Evolutionary conservation across 352 stramenopile species (phyloP), one percentile per base, ranked within the genome.

Genomic region (Globisporangium camurandrum): DNA sequence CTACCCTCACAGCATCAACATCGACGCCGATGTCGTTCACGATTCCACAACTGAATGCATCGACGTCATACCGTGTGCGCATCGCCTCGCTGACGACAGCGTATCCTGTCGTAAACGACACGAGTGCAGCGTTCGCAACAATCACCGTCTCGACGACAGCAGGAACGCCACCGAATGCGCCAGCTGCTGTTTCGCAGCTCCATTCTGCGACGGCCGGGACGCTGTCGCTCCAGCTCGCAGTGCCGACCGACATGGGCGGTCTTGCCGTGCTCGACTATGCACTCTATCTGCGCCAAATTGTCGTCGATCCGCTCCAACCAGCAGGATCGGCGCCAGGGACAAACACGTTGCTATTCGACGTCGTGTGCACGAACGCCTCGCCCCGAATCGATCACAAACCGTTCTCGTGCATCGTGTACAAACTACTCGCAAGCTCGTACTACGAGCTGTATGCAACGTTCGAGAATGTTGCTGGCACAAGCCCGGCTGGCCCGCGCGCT

Each of bases 381-480:
- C 37, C 46, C 2, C 20, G 46, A 16, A 22, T 46, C 4, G 34
- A 27, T 8, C 17, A 28, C n/a, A 30, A n/a, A 5, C 46, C n/a
- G 5, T 27, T 26, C 2, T 61, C 38, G 5, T 87, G 75, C 40
- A 67, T 39, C 1, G 54, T 66, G 7, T 76, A 63, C 40, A 71
- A 59, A 5, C 55, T 87, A 0, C 38, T 80, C 22, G 51, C 51
- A 2, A 39, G 28, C 2, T 69, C 64, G 31, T 67, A 30, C n/a
- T 87, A 85, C 39, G 72, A 84, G 50, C 45, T 67, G 0, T 85
- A 73, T 46, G 52, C 66, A 19, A 59, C 62, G 1, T 57, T 81
- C 8, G 43, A 61, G 1, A 87, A 84, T 26, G 47, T 14, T 17
- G 34, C 61, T 49, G 75, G 72, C 12, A 17, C 64, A 1, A 79